Base-by-base conservation (phyloP, 169 alveolate genomes). In the Plasmodium vinckei region DNA sequence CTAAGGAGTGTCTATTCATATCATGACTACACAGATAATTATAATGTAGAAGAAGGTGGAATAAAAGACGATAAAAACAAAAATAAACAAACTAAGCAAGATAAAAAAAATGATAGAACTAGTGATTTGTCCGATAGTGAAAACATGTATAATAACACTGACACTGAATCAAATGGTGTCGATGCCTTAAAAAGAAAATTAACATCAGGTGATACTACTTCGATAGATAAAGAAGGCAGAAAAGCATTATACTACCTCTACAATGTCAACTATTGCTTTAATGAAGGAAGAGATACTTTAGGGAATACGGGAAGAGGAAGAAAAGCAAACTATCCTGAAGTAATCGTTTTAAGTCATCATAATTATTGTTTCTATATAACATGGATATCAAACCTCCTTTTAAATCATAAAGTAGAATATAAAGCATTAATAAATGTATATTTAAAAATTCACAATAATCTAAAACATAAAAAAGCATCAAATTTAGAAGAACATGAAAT, bases 341-440 rank as follows among this genome's bases (percentile, higher is more conserved):
- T 67, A 0, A 57, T 82, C 5, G 86, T 86, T 19, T 60, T 86
- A 53, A 86, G 87, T 27, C 56, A 86, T 64, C 69, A 70, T 15
- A 86, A 86, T 53, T 86, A 86, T 53, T 86, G 91, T 63, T 86
- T 65, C 19, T 86, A 69, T 54, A 27, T 70, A 5, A 77, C 71
- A 3, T 86, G 91, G 91, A 54, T 86, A 17, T 47, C 75, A n/a
- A 86, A 86, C 53, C 51, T 86, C 1, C 57, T 86, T 27, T 56
- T 86, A 25, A 86, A 86, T 21, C 91, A 86, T 51, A 68, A 71
- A 47, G 71, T 86, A 3, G 91, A 86, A 25, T 86, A 86, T 64
- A 59, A 86, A 64, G 44, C 72, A 13, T 59, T 86, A 25, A 86
- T 86, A 42, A 23, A 86, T 60, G 86, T 71, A 5, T 86, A 86